Evolutionary conservation across 2,329 filamentous ascomycete genomes (phyloP).

Genomic region (Chrysosporium queenslandicum): DNA sequence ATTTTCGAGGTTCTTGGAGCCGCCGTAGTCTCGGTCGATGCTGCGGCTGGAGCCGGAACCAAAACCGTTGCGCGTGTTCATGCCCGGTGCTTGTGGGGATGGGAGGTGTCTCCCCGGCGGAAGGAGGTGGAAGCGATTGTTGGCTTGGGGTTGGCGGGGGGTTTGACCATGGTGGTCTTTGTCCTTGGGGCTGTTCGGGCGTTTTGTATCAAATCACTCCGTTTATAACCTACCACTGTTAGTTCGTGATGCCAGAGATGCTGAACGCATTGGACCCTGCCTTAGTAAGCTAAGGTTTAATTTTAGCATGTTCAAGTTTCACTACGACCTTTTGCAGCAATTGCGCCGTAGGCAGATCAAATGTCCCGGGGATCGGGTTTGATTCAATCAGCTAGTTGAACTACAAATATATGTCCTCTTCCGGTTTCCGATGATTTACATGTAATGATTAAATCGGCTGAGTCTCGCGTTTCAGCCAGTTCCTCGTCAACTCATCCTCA

Average conservation of each 20-base stretch:
- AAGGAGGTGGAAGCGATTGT: background rate
- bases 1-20: slow-evolving; percentile 24
- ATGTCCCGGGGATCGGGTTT: background rate
- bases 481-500: slow-evolving; percentile 57
- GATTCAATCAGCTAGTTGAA: background rate
- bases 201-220: no score
- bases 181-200: background rate
- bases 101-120: background rate
- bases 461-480: slow-evolving; percentile 85
- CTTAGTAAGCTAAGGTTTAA: no score
- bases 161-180: slow-evolving; percentile 9
- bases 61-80: slow-evolving; percentile 30
- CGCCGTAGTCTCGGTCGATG: slow-evolving; percentile 29
- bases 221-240: no score
- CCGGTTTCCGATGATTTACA: background rate
- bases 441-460: slow-evolving; percentile 36
- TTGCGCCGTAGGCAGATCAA: no score
- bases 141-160: slow-evolving; percentile 1
- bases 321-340: no score
- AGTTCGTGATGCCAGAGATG: background rate
- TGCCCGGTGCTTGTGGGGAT: slow-evolving; percentile 19
- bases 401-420: background rate
- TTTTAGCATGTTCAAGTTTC: no score
- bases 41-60: slow-evolving; percentile 31
- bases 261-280: no score